Conservation (phyloP, 1,139 yeast genomes). For the Debaryomyces nepalensis region DNA sequence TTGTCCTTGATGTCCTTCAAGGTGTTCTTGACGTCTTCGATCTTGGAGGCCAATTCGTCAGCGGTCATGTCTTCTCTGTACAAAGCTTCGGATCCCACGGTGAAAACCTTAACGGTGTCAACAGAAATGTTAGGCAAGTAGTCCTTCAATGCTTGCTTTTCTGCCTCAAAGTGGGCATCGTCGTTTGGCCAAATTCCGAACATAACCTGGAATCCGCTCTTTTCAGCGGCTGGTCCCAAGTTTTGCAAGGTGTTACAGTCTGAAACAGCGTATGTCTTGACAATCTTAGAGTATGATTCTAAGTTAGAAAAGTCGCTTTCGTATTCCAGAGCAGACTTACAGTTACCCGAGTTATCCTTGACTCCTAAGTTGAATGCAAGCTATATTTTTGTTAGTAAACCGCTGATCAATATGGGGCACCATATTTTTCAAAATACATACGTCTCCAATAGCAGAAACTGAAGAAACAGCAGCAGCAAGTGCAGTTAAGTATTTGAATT, state of each 20-base stretch:
- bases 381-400: slow-evolving; percentile 33
- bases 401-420: neutral
- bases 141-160: slow-evolving; percentile 66
- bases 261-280: slow-evolving; percentile 84
- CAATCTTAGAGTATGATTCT: slow-evolving; percentile 57
- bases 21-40: slow-evolving; percentile 59
- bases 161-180: slow-evolving; percentile 70
- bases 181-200: slow-evolving; percentile 93
- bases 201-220: slow-evolving; percentile 71
- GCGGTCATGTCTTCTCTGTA: slow-evolving; percentile 86
- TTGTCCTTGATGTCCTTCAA: slow-evolving; percentile 69
- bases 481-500: slow-evolving; percentile 43
- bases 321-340: slow-evolving; percentile 74
- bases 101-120: slow-evolving; percentile 68
- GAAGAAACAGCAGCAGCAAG: slow-evolving; percentile 43
- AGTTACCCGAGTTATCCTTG: slow-evolving; percentile 65
- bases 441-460: slow-evolving; percentile 50
- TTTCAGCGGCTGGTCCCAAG: slow-evolving; percentile 85
- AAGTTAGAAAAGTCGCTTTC: slow-evolving; percentile 62
- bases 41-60: slow-evolving; percentile 63
- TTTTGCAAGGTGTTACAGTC: slow-evolving; percentile 85
- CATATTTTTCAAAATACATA: slow-evolving; percentile 28
- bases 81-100: slow-evolving; percentile 91
- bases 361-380: slow-evolving; percentile 85
- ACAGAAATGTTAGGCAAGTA: slow-evolving; percentile 74